A percentile compares a stretch with the other conserved stretches of the same genome.
Evolutionary conservation across 148 eudicot species (phyloP).

Genomic region (Nepenthes gracilis): DNA sequence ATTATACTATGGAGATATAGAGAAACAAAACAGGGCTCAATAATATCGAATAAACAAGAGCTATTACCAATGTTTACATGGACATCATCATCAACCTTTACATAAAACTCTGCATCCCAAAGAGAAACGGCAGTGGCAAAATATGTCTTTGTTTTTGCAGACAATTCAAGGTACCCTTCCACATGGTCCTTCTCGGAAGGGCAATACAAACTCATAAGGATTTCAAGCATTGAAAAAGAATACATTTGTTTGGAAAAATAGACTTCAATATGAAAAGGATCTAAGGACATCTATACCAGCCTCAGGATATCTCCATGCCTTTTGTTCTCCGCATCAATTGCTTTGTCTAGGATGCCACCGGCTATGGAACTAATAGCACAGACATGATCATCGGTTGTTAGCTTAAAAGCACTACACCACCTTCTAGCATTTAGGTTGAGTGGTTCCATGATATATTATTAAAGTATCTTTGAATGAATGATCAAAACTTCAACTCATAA

Average conservation of each 20-base stretch:
- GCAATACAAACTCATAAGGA: neutral
- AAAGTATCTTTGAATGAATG: too few species aligned
- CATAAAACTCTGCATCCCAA: conserved; percentile 1
- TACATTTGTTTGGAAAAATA: neutral
- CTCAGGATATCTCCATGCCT: conserved; percentile 36
- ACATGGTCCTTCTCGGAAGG: neutral
- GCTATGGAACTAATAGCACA: conserved; percentile 20
- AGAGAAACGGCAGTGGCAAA: conserved; percentile 4
- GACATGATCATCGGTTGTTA: neutral
- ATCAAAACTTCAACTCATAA: too few species aligned
- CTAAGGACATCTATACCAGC: conserved; percentile 12
- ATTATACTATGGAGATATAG: neutral
- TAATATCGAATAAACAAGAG: neutral
- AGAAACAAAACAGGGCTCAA: neutral
- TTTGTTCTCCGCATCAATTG: conserved; percentile 35
- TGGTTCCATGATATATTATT: too few species aligned
- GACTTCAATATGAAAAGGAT: neutral
- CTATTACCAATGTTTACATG: conserved; percentile 1
- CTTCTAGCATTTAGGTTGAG: neutral
- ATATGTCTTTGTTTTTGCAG: conserved; percentile 3
- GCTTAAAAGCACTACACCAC: neutral
- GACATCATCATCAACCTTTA: conserved; percentile 2
- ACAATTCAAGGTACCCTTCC: conserved; percentile 1
- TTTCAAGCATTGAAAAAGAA: neutral
- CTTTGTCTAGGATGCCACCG: conserved; percentile 39